phyloP scores from a whole-genome alignment of 108 stramenopile genomes.

The Cyclotella baltica region DNA sequence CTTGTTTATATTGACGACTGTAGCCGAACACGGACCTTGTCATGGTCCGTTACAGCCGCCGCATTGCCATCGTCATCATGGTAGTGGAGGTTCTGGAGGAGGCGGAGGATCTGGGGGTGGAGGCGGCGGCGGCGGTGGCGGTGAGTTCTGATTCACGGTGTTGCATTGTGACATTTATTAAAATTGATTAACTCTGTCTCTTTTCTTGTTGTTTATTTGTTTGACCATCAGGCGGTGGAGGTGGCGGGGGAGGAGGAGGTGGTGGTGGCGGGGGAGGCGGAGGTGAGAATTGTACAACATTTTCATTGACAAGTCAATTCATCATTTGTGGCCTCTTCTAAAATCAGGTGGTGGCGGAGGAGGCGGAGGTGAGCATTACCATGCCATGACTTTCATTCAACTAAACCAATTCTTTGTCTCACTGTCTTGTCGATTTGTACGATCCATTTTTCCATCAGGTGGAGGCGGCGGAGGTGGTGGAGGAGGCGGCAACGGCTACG shows the following conservation, averaged over 20 bases:
- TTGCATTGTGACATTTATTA: no score
- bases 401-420: no score
- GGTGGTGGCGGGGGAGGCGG: slow-evolving; percentile 14
- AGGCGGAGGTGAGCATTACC: no score
- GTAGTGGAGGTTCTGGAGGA: slow-evolving; percentile 14
- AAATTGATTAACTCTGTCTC: not conserved
- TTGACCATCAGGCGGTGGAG: not conserved
- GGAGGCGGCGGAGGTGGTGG: slow-evolving; percentile 22
- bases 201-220: not conserved
- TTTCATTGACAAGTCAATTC: no score
- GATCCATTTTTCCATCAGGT: not conserved
- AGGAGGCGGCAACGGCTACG: slow-evolving; percentile 14
- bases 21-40: slow-evolving; percentile 37
- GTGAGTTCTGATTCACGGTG: no score
- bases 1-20: no score
- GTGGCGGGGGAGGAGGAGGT: slow-evolving; percentile 28
- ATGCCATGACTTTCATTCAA: no score
- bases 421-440: no score
- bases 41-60: slow-evolving; percentile 33
- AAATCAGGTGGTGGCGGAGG: no score
- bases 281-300: not conserved
- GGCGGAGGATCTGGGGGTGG: not conserved
- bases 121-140: slow-evolving; percentile 2
- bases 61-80: slow-evolving; percentile 15
- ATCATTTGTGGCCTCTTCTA: no score